Base-by-base conservation (phyloP, 257 asterid genomes). In the Buddleja alternifolia region DNA sequence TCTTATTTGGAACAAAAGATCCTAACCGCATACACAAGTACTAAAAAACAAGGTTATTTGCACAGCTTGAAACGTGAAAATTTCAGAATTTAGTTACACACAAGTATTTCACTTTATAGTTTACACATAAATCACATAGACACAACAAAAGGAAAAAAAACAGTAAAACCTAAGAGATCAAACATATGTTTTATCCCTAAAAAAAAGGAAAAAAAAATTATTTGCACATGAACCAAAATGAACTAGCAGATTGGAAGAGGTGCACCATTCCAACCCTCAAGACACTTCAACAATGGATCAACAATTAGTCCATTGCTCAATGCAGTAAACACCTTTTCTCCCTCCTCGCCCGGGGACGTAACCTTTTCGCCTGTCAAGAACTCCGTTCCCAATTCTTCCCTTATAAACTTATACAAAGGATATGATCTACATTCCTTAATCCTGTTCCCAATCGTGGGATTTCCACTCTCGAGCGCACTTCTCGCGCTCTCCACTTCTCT, bases 391-490 rank as follows among this genome's bases (percentile, higher is more conserved):
- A 75, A 11, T 42, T 73, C 82, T 71, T 81, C 86, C 52, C 86
- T 70, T 10, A 85, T 72, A 44, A 85, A 85, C 60, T 46, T 65
- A 41, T 82, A 85, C 75, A 82, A 44, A 6, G 90, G 88, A 12
- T 85, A 85, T 2, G 90, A 85, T 12, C 88, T 46, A 74, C 90
- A 82, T n/a, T 82, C 88, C 81, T 67, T 78, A 17, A 85, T 80
- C 72, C 75, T 16, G 80, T 85, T 85, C 7, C 58, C 74, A 0
- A 77, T 50, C 0, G 71, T 73, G 0, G 87, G 82, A 6, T 77
- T 85, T 3, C 88, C 88, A 0, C 53, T 70, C 73, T 85, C 87
- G 2, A 84, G 24, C 0, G 80, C 84, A 2, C 4, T 8, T 50
- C 87, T 73, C 0, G 90, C 85, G n/a, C 62, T 68, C 82, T 85